Base-by-base conservation (phyloP, 2,329 filamentous ascomycete genomes). In the Tolypocladium endophyticum region DNA sequence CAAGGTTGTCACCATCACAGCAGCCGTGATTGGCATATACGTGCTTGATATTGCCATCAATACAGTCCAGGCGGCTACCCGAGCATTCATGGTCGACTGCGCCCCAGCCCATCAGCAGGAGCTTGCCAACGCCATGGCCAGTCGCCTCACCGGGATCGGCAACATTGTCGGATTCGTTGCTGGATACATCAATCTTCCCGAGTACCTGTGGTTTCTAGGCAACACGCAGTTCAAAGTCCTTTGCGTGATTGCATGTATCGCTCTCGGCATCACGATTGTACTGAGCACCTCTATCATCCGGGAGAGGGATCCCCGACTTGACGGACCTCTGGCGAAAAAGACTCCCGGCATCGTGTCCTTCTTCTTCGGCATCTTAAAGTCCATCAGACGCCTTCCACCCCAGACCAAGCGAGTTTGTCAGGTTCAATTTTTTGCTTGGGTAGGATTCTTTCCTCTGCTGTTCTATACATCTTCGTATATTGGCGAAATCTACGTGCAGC, bases 401-500 rank as follows among this genome's bases (percentile, higher is more conserved):
- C 92, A 96, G 73, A 91, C 94, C 64, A 82, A 82, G 63, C 87
- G 85, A 63, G 90, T 97, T 43, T 97, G 92, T 69, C 77, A 86
- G 64, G 88, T 92, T 0, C 89, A 94, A 70, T 85, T 93, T 66
- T 92, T 87, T 62, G 90, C 91, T 6, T 97, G 92, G 92, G 87
- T 97, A 60, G 93, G 91, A 58, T 97, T 93, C 85, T 97, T 97
- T 68, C 92, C 92, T 1, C 92, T 96, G 72, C 81, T 97, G 3
- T 97, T 96, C 76, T 97, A 97, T 77, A 91, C 91, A 6, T 96
- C 92, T 1, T 95, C 91, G 23, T 97, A 94, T 72, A 88, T 97
- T 65, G 92, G 90, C 62, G 91, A 96, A 70, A 89, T 97, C 60
- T 96, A 96, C 67, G 89, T 91, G 23, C 88, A 96, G 69, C 91